These are phyloP conservation scores for Choanephora cucurbitarum DNA, from an alignment of 371 early-diverging fungal genomes.

Conservation along the genomic window DNA sequence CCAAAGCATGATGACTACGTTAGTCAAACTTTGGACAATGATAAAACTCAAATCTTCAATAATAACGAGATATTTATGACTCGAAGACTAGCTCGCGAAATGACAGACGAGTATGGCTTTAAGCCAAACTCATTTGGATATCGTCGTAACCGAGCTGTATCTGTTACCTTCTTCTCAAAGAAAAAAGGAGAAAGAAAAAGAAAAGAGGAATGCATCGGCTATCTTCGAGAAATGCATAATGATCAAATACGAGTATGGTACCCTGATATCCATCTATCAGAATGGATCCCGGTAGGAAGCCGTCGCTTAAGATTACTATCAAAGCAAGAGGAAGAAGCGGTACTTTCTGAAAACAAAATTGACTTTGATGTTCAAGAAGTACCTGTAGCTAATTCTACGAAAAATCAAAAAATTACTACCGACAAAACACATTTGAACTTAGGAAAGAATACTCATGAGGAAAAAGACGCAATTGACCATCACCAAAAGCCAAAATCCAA, in stretches of 20 bases:
- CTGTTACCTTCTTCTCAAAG: conserved; percentile 27
- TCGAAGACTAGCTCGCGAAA: conserved; percentile 48
- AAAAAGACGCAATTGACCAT: too few relatives aligned
- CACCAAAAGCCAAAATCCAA: too few relatives aligned
- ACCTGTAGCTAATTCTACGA: not conserved
- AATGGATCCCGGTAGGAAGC: conserved; percentile 43
- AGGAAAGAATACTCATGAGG: too few relatives aligned
- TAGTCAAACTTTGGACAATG: conserved; percentile 34
- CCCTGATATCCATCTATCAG: conserved; percentile 34
- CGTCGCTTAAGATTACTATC: conserved; percentile 38
- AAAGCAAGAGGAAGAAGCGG: conserved; percentile 27
- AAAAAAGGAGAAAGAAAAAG: conserved; percentile 4
- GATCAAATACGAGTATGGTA: conserved; percentile 43
- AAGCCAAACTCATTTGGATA: conserved; percentile 55
- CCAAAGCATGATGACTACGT: conserved; percentile 30
- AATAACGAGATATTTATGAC: conserved; percentile 60
- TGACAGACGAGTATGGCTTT: conserved; percentile 48
- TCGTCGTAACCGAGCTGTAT: conserved; percentile 48
- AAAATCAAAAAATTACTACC: not conserved
- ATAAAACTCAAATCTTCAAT: conserved; percentile 47
- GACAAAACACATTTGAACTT: too few relatives aligned
- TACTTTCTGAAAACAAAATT: not conserved
- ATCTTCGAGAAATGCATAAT: conserved; percentile 35
- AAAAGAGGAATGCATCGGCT: conserved; percentile 33
- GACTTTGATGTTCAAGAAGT: conserved; percentile 12